phyloP scores from a whole-genome alignment of 495 filamentous ascomycete genomes.

The Parathielavia appendiculata region DNA sequence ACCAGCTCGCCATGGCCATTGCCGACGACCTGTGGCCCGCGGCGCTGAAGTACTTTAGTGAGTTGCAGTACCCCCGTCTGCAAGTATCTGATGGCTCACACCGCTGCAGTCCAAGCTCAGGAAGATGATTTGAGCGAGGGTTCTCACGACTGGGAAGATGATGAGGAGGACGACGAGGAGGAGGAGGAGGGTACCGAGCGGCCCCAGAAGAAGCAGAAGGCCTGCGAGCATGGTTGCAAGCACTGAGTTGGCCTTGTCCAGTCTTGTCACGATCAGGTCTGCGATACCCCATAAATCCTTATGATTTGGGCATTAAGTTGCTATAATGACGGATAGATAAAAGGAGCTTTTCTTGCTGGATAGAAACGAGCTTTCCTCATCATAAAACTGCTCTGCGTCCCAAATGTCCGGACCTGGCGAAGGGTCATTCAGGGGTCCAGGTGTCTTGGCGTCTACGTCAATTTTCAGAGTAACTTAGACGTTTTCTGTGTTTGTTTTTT shows the following conservation, averaged over 20 bases:
- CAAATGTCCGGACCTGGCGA: too few relatives aligned
- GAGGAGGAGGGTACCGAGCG: constrained; percentile 38
- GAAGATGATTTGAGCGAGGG: constrained; percentile 54
- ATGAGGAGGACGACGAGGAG: constrained; percentile 33
- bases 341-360: background rate
- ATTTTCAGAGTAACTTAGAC: too few relatives aligned
- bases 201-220: constrained; percentile 45
- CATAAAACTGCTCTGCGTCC: background rate
- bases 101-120: constrained; percentile 53
- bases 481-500: too few relatives aligned
- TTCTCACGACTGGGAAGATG: constrained; percentile 50
- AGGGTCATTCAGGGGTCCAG: background rate
- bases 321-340: constrained; percentile 13
- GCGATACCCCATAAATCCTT: constrained; percentile 1
- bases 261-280: background rate
- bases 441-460: constrained; percentile 9
- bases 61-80: constrained; percentile 32
- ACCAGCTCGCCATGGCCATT: constrained; percentile 70
- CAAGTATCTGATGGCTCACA: constrained; percentile 2
- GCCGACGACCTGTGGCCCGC: constrained; percentile 83
- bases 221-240: constrained; percentile 21
- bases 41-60: constrained; percentile 87
- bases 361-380: background rate
- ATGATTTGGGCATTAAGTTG: constrained; percentile 5
- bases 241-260: constrained; percentile 9